These are phyloP conservation scores for Teratosphaeria epicoccoides DNA, from an alignment of 2,329 filamentous ascomycete species.

Conservation along the genomic window DNA sequence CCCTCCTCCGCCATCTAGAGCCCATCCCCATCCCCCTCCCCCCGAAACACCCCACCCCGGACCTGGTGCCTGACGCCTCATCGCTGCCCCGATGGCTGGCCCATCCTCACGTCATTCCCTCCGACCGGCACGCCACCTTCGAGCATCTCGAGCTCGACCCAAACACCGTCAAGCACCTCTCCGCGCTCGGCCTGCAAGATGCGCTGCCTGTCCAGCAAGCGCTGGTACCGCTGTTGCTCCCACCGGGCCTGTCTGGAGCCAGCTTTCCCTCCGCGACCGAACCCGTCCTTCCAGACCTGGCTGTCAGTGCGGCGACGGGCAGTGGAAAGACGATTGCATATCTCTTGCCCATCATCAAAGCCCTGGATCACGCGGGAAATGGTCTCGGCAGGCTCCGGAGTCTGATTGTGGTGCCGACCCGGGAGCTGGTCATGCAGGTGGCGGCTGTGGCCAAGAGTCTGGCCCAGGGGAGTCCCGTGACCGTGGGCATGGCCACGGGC, in stretches of 20 bases:
- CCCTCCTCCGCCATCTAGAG: constrained; percentile 43
- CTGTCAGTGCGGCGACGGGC: constrained; percentile 85
- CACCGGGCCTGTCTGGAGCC: constrained; percentile 36
- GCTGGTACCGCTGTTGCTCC: constrained; percentile 66
- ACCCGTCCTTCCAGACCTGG: constrained; percentile 52
- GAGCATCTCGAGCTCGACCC: constrained; percentile 51
- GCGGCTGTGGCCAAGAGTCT: constrained; percentile 64
- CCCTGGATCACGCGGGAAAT: constrained; percentile 49
- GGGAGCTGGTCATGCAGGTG: constrained; percentile 65
- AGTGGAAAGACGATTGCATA: constrained; percentile 95
- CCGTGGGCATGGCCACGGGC: constrained; percentile 72
- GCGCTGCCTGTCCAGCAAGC: constrained; percentile 73
- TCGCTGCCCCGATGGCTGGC: constrained; percentile 74
- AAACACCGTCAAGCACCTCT: constrained; percentile 51
- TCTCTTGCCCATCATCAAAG: constrained; percentile 71
- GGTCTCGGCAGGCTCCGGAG: constrained; percentile 59
- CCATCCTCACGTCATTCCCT: constrained; percentile 58
- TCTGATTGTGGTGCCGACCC: constrained; percentile 78
- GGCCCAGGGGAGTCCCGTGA: constrained; percentile 53
- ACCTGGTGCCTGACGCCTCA: constrained; percentile 57
- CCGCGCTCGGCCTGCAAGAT: constrained; percentile 56
- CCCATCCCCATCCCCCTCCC: constrained; percentile 69
- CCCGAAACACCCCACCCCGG: constrained; percentile 46
- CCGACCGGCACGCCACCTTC: constrained; percentile 52
- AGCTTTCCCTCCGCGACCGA: constrained; percentile 18